Evolutionary conservation across 1,284 basidiomycete species (phyloP), one percentile per base, ranked within the genome.

Genomic region (Termitomyces sp.): DNA sequence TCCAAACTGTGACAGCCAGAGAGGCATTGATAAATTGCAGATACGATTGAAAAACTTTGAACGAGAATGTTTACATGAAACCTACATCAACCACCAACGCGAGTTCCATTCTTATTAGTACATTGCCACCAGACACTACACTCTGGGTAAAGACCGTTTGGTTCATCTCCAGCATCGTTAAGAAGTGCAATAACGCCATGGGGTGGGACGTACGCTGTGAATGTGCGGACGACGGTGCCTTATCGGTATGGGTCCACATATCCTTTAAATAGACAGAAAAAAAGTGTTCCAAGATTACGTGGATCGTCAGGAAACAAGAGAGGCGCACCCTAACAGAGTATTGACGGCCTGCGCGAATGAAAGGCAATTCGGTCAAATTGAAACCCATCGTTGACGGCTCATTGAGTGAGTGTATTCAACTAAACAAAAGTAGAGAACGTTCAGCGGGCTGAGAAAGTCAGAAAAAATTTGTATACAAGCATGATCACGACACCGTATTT

Each of bases 311-410:
- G n/a, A n/a, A n/a, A n/a, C n/a, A n/a, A n/a, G n/a, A n/a, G n/a
- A 14, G 16, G 21, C 47, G 24, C 13, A 49, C 47, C 24, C 47
- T 37, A 31, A 84, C 78, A 28, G 74, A 64, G 59, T 83, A 83
- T 62, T 80, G 72, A 38, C 77, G 70, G n/a, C 81, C 81, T 0
- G 80, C 80, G 19, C 80, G 74, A 50, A 83, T 76, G 76, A 77
- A 83, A 0, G 81, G 80, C 3, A 80, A 81, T 59, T 84, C 80
- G 3, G 79, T 81, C 43, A 84, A 61, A 54, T 74, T 81, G 64
- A 84, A 83, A 61, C 69, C 75, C 72, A 84, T 69, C 35, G 71
- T 69, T 0, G 76, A 70, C 1, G 80, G 70, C 57, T 77, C 64
- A 57, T 79, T n/a, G n/a, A n/a, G n/a, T 68, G 39, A 80, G 67